Evolutionary conservation across 345 rosid genomes (phyloP).

Genomic region (Cardamine occulta): DNA sequence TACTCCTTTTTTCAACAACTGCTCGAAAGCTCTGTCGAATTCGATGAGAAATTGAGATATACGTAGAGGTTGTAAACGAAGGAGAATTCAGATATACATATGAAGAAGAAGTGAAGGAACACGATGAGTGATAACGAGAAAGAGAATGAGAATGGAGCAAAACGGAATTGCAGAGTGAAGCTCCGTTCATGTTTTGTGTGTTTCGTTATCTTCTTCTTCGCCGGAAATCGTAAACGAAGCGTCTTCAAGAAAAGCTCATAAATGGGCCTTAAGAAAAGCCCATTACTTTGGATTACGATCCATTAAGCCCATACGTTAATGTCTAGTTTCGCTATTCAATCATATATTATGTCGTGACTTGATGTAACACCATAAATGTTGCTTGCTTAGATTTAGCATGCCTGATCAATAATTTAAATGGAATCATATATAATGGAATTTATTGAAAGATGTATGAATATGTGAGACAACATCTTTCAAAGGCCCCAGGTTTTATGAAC

Average conservation of each 20-base stretch:
- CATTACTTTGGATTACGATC: neutral
- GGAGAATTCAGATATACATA: neutral
- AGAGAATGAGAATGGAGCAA: constrained; percentile 29
- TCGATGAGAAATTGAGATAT: constrained; percentile 32
- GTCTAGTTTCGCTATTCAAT: neutral
- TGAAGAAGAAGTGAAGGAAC: neutral
- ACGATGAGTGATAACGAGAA: constrained; percentile 9
- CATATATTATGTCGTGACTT: neutral
- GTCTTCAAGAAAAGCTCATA: neutral
- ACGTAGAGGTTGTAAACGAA: constrained; percentile 3
- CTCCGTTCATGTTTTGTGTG: constrained; percentile 37
- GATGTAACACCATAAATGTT: constrained; percentile 24
- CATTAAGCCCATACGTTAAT: neutral
- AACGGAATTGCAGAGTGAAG: constrained; percentile 42
- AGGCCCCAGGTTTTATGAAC: constrained; percentile 32
- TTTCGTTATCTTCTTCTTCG: constrained; percentile 42
- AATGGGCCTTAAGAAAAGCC: constrained; percentile 12
- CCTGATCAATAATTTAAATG: constrained; percentile 31
- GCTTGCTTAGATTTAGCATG: constrained; percentile 28
- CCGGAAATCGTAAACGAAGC: constrained; percentile 8
- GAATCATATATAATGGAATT: constrained; percentile 16
- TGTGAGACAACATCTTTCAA: constrained; percentile 41
- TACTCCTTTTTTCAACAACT: constrained; percentile 3
- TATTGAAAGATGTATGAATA: constrained; percentile 28
- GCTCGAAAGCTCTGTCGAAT: constrained; percentile 30